Evolutionary conservation across 129 eudicot species (phyloP), one percentile per base, ranked within the genome.

Genomic region (Tagetes patula): DNA sequence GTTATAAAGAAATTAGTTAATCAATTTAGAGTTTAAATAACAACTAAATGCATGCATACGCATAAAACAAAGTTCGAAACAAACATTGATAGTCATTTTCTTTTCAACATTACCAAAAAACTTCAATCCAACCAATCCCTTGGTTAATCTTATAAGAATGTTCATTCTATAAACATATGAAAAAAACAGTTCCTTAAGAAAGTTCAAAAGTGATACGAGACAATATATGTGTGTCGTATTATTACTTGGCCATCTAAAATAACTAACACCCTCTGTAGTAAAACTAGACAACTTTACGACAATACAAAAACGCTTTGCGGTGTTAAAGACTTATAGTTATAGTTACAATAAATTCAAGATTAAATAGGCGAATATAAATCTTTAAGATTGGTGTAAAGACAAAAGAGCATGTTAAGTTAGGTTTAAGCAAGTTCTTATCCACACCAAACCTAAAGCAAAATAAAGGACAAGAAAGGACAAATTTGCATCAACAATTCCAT

Each of bases 371-470:
- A 52, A 66, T 4, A 31, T 3, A 65, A 34, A 5, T 49, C 46
- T 32, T 52, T 33, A 50, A 58, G 59, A 40, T 12, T 65, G 59
- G 59, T 40, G 74, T 42, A 59, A 70, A 68, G 68, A 81, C 80
- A 80, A 74, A 81, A 73, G 72, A 64, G 78, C 84, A 87, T 79
- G 83, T 73, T 63, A 63, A 79, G 65, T 84, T 87, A 87, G 85
- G 88, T 67, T 43, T 75, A 68, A 77, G 78, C 75, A 79, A 78
- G 65, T 69, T 82, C 77, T 60, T 52, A 77, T 79, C 82, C 85
- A 82, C 77, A 81, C 82, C 79, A 85, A 82, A 69, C 55, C 77
- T 73, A 60, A 80, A 69, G 71, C 69, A 72, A 60, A 81, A 79
- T 49, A 71, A 74, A 82, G 78, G 71, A 75, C 74, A 77, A 54